These are phyloP conservation scores for Rhizophora apiculata DNA, from an alignment of 345 rosid species.

Conservation along the genomic window DNA sequence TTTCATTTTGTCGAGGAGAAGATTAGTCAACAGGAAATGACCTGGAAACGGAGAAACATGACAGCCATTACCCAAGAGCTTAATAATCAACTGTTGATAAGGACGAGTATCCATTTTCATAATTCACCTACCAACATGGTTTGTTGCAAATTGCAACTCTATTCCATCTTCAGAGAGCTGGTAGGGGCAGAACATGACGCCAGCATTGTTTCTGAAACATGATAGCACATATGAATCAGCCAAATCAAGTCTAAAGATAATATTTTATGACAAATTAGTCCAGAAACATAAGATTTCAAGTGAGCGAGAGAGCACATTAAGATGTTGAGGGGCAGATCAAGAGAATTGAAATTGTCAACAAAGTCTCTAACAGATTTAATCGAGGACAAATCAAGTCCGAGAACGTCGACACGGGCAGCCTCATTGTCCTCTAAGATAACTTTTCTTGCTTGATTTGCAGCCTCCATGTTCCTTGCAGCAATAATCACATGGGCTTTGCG, in stretches of 20 bases:
- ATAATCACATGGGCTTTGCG: conserved; percentile 69
- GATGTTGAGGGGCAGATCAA: conserved; percentile 65
- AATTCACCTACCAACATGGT: conserved; percentile 55
- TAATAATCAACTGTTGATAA: too few relatives aligned
- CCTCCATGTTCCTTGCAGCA: conserved; percentile 69
- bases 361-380: conserved; percentile 52
- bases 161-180: conserved; percentile 68
- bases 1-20: conserved; percentile 84
- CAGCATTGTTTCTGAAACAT: conserved; percentile 75
- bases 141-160: conserved; percentile 77
- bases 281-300: background rate
- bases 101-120: too few relatives aligned
- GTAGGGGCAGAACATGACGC: conserved; percentile 82
- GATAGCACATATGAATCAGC: background rate
- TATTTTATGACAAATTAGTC: background rate
- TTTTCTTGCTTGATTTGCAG: conserved; percentile 64
- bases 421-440: conserved; percentile 35
- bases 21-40: conserved; percentile 80
- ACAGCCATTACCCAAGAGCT: too few relatives aligned
- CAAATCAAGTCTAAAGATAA: background rate
- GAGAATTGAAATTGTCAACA: conserved; percentile 44
- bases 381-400: conserved; percentile 61
- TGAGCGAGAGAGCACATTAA: conserved; percentile 47
- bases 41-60: conserved; percentile 35
- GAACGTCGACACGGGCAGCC: conserved; percentile 47